phyloP scores from a whole-genome alignment of 1,284 basidiomycete species.

The Melampsora americana region DNA sequence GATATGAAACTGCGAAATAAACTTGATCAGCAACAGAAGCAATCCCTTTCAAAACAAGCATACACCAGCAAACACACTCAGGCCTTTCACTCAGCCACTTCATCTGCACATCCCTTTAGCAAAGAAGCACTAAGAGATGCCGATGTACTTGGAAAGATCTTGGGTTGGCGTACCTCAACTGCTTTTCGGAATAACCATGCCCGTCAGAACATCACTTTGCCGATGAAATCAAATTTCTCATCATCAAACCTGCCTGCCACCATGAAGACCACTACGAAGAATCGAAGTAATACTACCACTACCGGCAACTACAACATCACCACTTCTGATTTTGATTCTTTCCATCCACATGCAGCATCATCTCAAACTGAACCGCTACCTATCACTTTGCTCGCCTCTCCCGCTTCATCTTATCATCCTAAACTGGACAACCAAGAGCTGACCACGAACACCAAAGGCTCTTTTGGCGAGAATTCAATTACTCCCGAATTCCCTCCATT shows the following conservation, averaged over 20 bases:
- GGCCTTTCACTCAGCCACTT: neutral
- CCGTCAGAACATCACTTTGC: slow-evolving; percentile 11
- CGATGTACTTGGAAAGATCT: slow-evolving; percentile 49
- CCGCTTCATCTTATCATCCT: neutral
- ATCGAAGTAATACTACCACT: neutral
- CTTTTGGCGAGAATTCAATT: too few species aligned
- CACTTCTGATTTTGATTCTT: slow-evolving; percentile 12
- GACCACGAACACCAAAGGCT: too few species aligned
- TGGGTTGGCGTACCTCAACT: slow-evolving; percentile 48
- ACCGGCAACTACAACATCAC: neutral
- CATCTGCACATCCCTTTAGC: neutral
- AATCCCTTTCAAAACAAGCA: neutral
- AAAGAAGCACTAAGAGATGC: slow-evolving; percentile 34
- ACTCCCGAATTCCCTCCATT: too few species aligned
- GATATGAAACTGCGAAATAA: neutral
- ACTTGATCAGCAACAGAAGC: neutral
- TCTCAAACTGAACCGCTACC: slow-evolving; percentile 18
- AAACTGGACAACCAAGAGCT: too few species aligned
- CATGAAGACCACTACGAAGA: neutral
- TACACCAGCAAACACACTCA: neutral
- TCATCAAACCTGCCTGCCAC: neutral
- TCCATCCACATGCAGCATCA: slow-evolving; percentile 1
- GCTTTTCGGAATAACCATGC: neutral
- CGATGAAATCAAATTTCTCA: neutral
- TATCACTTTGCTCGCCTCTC: neutral